Base-by-base conservation (phyloP, 2,329 filamentous ascomycete genomes). In the Nakataea oryzae region DNA sequence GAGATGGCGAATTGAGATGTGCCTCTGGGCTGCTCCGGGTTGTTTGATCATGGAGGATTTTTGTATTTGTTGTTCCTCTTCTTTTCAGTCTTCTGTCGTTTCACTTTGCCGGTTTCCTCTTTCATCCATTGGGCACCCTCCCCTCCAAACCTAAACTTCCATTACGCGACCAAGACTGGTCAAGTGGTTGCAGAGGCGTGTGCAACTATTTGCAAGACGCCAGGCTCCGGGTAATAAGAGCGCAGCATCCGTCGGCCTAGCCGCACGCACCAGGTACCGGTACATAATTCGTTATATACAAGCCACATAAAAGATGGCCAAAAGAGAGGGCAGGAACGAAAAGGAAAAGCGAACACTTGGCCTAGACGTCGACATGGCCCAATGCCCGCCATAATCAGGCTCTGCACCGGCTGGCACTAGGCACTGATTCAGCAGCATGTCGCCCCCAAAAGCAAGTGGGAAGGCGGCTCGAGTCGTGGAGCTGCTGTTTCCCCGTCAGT, bases 31-130 rank as follows among this genome's bases (percentile, higher is more conserved):
- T n/a, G 21, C 14, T 58, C 27, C n/a, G n/a, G n/a, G 11, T 9
- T 30, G 26, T 24, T 24, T 27, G n/a, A 27, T 17, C 13, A 29
- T 34, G 21, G 57, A 24, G 34, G n/a, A n/a, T 13, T 17, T 41
- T 61, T 60, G 64, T 56, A 7, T 60, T 63, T 62, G 56, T 34
- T 54, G 56, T 60, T 64, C 17, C 6, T 41, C 17, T 41, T 41
- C 13, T 17, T 41, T 41, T 41, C 13, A 41, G n/a, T n/a, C n/a
- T n/a, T n/a, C n/a, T n/a, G n/a, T n/a, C n/a, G n/a, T n/a, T n/a
- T n/a, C n/a, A n/a, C n/a, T n/a, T n/a, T n/a, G n/a, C n/a, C n/a
- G n/a, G n/a, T n/a, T n/a, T n/a, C n/a, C n/a, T n/a, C n/a, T n/a
- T n/a, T n/a, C n/a, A n/a, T n/a, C 34, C 14, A 41, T 41, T 41